phyloP scores from a whole-genome alignment of 495 filamentous ascomycete genomes.

The Pseudomonodictys pantanalensis region DNA sequence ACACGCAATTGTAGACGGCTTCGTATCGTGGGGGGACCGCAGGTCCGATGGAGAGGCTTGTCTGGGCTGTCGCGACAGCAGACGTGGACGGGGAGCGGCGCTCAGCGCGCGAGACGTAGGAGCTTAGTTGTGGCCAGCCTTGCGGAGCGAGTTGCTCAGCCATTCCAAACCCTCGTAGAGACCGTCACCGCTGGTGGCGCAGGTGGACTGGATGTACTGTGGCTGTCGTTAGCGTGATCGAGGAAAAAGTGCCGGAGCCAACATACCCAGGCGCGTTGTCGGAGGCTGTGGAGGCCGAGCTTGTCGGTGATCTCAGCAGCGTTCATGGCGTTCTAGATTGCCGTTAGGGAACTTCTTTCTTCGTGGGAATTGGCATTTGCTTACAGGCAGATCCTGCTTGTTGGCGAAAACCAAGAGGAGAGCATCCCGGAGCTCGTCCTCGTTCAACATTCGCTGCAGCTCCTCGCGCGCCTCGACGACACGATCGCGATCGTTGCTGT shows the following conservation, averaged over 20 bases:
- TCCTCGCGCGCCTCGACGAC: slow-evolving; percentile 98
- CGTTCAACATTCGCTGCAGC: slow-evolving; percentile 99
- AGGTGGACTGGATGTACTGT: slow-evolving; percentile 99
- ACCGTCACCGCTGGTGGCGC: slow-evolving; percentile 98
- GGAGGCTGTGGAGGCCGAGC: slow-evolving; percentile 97
- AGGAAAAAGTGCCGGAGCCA: slow-evolving; percentile 6
- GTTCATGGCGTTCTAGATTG: slow-evolving; percentile 93
- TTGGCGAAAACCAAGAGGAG: slow-evolving; percentile 98
- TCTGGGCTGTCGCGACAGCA: background rate
- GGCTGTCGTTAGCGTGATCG: background rate
- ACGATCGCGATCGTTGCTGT: slow-evolving; percentile 99
- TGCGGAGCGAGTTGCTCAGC: slow-evolving; percentile 92
- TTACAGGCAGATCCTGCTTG: slow-evolving; percentile 99
- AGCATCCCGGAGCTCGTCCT: slow-evolving; percentile 97
- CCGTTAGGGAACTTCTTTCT: slow-evolving; percentile 3
- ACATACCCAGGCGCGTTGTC: slow-evolving; percentile 97
- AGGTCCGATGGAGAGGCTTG: background rate
- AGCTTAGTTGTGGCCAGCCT: slow-evolving; percentile 78
- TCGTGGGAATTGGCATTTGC: slow-evolving; percentile 36
- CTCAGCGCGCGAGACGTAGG: background rate
- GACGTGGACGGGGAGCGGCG: slow-evolving; percentile 1
- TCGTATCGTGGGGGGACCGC: background rate
- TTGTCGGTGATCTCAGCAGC: slow-evolving; percentile 99
- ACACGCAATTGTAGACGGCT: slow-evolving; percentile 9
- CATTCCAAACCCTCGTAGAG: slow-evolving; percentile 99